Conservation (phyloP, 441 rosid species). For the Pelargonium citronellum region DNA sequence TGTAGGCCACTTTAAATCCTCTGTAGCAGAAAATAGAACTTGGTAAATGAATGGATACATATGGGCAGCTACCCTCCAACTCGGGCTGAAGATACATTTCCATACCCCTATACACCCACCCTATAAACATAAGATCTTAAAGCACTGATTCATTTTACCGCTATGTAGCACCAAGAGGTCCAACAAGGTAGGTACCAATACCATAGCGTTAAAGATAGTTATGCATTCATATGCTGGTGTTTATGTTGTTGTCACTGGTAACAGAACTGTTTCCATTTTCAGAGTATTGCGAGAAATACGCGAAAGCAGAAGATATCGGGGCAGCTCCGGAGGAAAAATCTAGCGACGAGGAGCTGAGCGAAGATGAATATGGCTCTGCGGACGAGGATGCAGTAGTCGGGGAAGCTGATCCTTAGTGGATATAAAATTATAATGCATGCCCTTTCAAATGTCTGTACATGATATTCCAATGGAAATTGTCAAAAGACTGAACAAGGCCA, state of each 20-base stretch:
- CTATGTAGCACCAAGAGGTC: no score
- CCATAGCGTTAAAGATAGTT: no score
- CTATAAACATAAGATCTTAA: no score
- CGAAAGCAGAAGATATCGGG: constrained; percentile 61
- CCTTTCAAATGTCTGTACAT: constrained; percentile 33
- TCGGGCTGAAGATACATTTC: no score
- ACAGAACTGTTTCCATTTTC: constrained; percentile 13
- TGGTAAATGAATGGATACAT: no score
- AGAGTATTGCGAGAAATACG: constrained; percentile 84
- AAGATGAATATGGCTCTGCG: constrained; percentile 53
- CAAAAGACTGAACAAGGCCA: constrained; percentile 23
- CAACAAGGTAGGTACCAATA: no score
- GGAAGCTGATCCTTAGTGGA: constrained; percentile 58
- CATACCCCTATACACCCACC: no score
- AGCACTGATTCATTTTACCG: no score
- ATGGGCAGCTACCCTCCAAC: no score
- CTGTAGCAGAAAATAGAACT: no score
- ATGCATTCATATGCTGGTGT: no score
- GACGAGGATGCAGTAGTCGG: constrained; percentile 70
- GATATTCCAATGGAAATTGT: constrained; percentile 24
- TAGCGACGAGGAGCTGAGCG: constrained; percentile 83
- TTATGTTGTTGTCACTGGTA: not conserved
- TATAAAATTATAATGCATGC: not conserved
- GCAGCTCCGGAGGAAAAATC: constrained; percentile 56
- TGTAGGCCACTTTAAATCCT: no score